Evolutionary conservation across 257 asterid genomes (phyloP).

Genomic region (Jacaranda mimosifolia): DNA sequence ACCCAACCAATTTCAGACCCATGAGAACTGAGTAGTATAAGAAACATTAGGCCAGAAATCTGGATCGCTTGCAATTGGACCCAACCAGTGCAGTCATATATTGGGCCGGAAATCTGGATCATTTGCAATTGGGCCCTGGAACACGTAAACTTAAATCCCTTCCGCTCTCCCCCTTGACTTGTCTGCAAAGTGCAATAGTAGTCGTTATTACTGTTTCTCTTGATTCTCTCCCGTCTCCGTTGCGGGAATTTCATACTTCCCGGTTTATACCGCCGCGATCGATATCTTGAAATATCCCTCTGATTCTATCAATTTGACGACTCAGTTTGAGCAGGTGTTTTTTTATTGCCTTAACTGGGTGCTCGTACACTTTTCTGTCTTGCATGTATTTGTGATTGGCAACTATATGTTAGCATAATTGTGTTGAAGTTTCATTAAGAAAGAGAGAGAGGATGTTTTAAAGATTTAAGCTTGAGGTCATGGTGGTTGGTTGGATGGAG

Average conservation of each 20-base stretch:
- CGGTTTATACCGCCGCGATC: background rate
- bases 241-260: slow-evolving; percentile 21
- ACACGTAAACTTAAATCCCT: background rate
- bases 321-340: background rate
- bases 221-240: slow-evolving; percentile 2
- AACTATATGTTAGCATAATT: background rate
- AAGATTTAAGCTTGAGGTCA: background rate
- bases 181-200: background rate
- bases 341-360: background rate
- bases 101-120: too few species aligned
- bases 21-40: too few species aligned
- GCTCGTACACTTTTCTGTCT: background rate
- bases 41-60: too few species aligned
- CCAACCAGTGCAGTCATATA: too few species aligned
- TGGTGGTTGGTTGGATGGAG: background rate
- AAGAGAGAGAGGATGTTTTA: background rate
- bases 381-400: background rate
- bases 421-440: background rate
- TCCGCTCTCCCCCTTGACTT: background rate
- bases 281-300: background rate
- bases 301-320: background rate
- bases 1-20: too few species aligned
- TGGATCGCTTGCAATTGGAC: too few species aligned
- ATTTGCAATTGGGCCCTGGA: background rate
- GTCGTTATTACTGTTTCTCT: slow-evolving; percentile 19